These are phyloP conservation scores for Leptomonas pyrrhocoris DNA, from an alignment of 208 protist species.

Conservation along the genomic window DNA sequence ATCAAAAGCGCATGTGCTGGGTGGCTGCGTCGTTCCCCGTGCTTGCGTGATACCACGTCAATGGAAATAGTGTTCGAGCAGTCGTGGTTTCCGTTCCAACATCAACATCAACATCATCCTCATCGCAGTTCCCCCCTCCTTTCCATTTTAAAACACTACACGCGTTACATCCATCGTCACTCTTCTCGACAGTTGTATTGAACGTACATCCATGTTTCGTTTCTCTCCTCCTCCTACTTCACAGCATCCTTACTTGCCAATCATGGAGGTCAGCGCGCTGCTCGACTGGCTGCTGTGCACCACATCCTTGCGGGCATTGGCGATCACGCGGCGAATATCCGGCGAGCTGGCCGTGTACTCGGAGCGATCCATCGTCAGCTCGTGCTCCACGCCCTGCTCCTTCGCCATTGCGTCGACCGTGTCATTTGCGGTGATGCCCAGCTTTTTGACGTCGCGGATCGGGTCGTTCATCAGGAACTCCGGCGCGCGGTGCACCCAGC, in stretches of 20 bases:
- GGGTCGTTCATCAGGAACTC: constrained; percentile 74
- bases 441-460: constrained; percentile 62
- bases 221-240: not conserved
- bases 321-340: constrained; percentile 47
- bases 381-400: constrained; percentile 61
- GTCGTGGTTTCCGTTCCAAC: too few relatives aligned
- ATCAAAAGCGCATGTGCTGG: too few relatives aligned
- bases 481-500: constrained; percentile 75
- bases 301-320: constrained; percentile 51
- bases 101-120: too few relatives aligned
- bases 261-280: constrained; percentile 17
- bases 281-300: constrained; percentile 44
- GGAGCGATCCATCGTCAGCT: constrained; percentile 47
- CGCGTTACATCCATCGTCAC: not conserved
- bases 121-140: too few relatives aligned
- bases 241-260: constrained; percentile 13
- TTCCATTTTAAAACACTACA: too few relatives aligned
- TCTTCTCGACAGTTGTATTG: not conserved
- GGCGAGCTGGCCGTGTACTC: constrained; percentile 48
- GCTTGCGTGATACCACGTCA: too few relatives aligned
- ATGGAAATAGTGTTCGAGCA: too few relatives aligned
- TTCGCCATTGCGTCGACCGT: constrained; percentile 70
- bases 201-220: not conserved
- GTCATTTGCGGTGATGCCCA: constrained; percentile 72
- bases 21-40: too few relatives aligned